These are phyloP conservation scores for Protea cynaroides DNA, from an alignment of 164 flowering plant genomes.

Conservation along the genomic window DNA sequence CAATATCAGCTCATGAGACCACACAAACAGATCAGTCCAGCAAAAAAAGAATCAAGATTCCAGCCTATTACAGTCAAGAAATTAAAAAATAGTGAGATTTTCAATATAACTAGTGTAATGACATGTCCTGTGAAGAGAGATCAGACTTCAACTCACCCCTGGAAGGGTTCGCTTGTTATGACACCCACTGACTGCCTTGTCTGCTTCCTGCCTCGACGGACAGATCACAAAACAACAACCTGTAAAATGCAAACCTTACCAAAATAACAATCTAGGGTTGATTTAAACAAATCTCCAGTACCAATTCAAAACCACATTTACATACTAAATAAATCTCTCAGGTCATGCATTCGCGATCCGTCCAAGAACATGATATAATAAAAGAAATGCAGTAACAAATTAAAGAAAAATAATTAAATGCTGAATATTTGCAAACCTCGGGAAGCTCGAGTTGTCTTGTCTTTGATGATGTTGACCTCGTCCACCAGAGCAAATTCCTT, in stretches of 20 bases:
- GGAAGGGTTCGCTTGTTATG: constrained; percentile 90
- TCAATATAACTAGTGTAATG: background rate
- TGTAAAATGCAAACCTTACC: constrained; percentile 17
- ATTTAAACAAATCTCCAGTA: constrained; percentile 7
- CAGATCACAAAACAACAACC: constrained; percentile 96
- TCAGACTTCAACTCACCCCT: constrained; percentile 52
- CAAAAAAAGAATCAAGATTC: background rate
- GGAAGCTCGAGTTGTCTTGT: constrained; percentile 78
- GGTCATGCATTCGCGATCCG: constrained; percentile 18
- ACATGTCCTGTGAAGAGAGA: background rate
- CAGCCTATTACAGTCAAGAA: background rate
- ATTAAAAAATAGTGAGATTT: background rate
- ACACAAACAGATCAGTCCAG: background rate
- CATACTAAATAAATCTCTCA: background rate
- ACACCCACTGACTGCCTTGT: constrained; percentile 86
- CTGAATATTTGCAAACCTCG: constrained; percentile 43
- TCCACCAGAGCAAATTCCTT: constrained; percentile 77
- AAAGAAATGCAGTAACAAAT: constrained; percentile 6
- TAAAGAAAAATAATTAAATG: background rate
- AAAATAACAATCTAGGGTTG: constrained; percentile 23
- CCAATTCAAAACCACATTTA: background rate
- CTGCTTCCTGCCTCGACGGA: constrained; percentile 91
- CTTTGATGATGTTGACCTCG: constrained; percentile 94
- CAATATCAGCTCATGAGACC: background rate
- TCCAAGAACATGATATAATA: background rate